These are phyloP conservation scores for Tilletiopsis washingtonensis DNA, from an alignment of 1,284 basidiomycete genomes.

Conservation along the genomic window DNA sequence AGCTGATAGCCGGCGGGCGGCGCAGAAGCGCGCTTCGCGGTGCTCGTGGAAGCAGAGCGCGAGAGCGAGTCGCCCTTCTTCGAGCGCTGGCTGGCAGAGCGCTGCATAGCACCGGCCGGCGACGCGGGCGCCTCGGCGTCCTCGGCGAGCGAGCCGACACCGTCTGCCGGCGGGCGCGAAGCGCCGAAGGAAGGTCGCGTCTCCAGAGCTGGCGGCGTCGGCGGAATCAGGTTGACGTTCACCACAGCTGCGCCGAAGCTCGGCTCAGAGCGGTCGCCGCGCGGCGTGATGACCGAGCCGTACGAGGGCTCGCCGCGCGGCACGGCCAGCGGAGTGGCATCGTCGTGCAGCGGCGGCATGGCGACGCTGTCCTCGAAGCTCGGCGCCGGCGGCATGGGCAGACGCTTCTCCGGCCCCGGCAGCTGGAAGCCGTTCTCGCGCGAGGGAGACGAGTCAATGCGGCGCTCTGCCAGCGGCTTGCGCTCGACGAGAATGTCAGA, in stretches of 20 bases:
- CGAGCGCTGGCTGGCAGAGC: not conserved
- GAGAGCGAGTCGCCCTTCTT: not conserved
- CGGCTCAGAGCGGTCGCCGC: slow-evolving; percentile 10
- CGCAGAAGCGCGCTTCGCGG: not conserved
- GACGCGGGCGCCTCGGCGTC: not conserved
- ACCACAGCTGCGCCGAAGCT: no score
- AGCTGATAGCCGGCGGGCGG: slow-evolving; percentile 2
- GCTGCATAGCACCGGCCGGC: not conserved
- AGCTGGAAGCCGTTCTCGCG: not conserved
- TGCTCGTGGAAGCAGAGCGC: not conserved
- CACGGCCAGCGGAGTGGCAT: not conserved
- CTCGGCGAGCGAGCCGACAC: not conserved
- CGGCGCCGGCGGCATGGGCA: slow-evolving; percentile 29
- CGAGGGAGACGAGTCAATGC: no score
- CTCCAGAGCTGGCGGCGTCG: slow-evolving; percentile 35
- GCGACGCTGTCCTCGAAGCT: slow-evolving; percentile 14
- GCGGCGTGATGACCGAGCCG: slow-evolving; percentile 21
- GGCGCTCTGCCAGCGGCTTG: not conserved
- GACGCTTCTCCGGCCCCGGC: slow-evolving; percentile 11
- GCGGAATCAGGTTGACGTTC: slow-evolving; percentile 37
- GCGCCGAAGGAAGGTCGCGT: not conserved
- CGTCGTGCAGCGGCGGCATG: not conserved
- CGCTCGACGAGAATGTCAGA: slow-evolving; percentile 8
- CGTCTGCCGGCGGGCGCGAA: not conserved
- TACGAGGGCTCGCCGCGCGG: not conserved